These are phyloP conservation scores for Aspergillus candidus DNA, from an alignment of 2,329 filamentous ascomycete genomes.

Conservation along the genomic window DNA sequence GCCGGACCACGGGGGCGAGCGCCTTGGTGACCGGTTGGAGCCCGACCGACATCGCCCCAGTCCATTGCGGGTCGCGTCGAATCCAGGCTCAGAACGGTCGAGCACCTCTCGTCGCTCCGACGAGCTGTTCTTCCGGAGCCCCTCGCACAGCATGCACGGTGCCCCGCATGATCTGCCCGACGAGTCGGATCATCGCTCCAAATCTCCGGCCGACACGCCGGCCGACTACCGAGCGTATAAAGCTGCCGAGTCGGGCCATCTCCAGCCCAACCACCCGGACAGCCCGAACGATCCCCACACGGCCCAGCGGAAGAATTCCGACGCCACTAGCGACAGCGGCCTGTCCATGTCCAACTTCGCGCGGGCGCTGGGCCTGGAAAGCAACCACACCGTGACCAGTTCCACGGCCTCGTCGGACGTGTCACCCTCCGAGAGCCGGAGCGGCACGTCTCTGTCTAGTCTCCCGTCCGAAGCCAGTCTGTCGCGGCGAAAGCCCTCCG, in stretches of 20 bases:
- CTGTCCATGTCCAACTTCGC: conserved; percentile 37
- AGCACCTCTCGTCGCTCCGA: conserved; percentile 17
- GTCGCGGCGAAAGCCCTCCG: conserved; percentile 25
- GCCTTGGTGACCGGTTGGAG: too few species aligned
- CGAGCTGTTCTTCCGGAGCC: conserved; percentile 18
- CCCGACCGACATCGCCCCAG: conserved; percentile 5
- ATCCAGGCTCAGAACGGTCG: conserved; percentile 15
- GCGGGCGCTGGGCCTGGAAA: conserved; percentile 41
- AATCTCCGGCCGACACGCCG: conserved; percentile 8
- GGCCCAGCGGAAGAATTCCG: conserved; percentile 20
- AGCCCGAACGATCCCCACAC: conserved; percentile 5
- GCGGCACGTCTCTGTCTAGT: conserved; percentile 58
- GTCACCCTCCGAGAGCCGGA: conserved; percentile 53
- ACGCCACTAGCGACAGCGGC: conserved; percentile 26
- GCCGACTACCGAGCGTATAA: conserved; percentile 17
- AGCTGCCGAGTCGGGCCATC: conserved; percentile 10
- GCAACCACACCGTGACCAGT: conserved; percentile 58
- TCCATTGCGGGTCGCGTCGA: conserved; percentile 14
- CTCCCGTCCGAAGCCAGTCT: conserved; percentile 41
- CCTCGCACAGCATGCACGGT: conserved; percentile 12
- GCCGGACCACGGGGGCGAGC: not conserved
- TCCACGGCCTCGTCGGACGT: conserved; percentile 63
- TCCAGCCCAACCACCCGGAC: conserved; percentile 19
- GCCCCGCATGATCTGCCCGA: conserved; percentile 17
- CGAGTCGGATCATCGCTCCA: conserved; percentile 13